A percentile compares a stretch with the other conserved stretches of the same genome.
Conservation (phyloP, 306 rosid genomes). For the Trifolium subterraneum region DNA sequence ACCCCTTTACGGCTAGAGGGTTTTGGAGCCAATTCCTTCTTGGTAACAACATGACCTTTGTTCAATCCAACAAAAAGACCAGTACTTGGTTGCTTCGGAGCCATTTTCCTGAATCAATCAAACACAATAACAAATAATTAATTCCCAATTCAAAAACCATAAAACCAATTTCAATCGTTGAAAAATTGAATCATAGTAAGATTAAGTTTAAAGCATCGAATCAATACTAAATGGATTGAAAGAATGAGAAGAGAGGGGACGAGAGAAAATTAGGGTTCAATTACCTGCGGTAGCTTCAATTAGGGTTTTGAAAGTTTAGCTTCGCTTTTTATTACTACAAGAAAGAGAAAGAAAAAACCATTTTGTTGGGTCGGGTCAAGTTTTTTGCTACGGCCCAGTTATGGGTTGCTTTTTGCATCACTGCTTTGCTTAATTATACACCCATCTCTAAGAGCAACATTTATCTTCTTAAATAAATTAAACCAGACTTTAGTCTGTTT, state of each 20-base stretch:
- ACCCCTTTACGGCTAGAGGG: conserved; percentile 85
- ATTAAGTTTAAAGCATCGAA: neutral
- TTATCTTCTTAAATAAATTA: no score
- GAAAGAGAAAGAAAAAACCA: neutral
- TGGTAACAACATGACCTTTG: conserved; percentile 81
- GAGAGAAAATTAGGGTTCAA: neutral
- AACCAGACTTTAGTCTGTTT: no score
- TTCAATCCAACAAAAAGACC: conserved; percentile 86
- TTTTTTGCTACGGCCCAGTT: neutral
- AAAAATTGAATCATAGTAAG: neutral
- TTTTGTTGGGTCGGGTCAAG: neutral
- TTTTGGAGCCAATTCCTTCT: conserved; percentile 79
- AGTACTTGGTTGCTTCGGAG: conserved; percentile 78
- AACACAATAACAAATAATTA: neutral
- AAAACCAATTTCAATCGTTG: neutral
- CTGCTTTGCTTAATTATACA: neutral
- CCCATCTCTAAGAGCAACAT: neutral
- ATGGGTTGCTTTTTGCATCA: neutral
- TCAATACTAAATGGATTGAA: neutral
- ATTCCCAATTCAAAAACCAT: neutral
- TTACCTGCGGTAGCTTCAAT: neutral
- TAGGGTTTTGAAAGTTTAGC: conserved; percentile 13
- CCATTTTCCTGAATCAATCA: conserved; percentile 53
- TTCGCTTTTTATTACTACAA: neutral
- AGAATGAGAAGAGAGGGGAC: neutral